These are phyloP conservation scores for Microdochium paspali DNA, from an alignment of 2,329 filamentous ascomycete genomes.

Conservation along the genomic window DNA sequence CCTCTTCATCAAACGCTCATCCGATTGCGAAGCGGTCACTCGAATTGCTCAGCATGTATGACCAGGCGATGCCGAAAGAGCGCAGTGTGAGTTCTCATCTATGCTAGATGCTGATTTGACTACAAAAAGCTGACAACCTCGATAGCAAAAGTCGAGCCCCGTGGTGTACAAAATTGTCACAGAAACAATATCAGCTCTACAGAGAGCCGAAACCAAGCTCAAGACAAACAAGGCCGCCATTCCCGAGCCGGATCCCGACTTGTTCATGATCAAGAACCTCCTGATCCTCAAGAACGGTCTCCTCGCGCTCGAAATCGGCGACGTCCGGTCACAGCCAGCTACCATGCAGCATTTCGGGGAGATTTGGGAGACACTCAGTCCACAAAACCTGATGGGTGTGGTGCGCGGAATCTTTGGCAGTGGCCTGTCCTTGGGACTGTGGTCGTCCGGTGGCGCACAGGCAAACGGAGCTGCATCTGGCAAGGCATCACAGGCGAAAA, in stretches of 20 bases:
- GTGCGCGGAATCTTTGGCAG: constrained; percentile 49
- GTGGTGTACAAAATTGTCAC: constrained; percentile 68
- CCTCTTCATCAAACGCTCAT: constrained; percentile 47
- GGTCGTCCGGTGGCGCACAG: constrained; percentile 14
- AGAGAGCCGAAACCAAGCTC: constrained; percentile 65
- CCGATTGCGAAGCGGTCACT: constrained; percentile 48
- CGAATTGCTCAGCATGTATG: constrained; percentile 51
- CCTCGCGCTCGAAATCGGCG: constrained; percentile 86
- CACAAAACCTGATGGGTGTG: constrained; percentile 47
- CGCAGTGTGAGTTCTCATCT: constrained; percentile 38
- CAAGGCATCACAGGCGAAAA: constrained; percentile 6
- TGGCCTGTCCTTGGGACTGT: constrained; percentile 29
- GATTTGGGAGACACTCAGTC: constrained; percentile 55
- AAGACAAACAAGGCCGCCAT: constrained; percentile 44
- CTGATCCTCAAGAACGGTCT: constrained; percentile 94
- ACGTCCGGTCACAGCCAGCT: constrained; percentile 42
- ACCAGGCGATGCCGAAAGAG: constrained; percentile 55
- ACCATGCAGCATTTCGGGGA: constrained; percentile 53
- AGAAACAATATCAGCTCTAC: constrained; percentile 76
- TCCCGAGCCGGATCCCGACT: constrained; percentile 61
- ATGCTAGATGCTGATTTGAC: neutral
- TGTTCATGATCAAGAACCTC: constrained; percentile 92
- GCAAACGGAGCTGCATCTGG: constrained; percentile 7
- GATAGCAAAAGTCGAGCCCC: constrained; percentile 40
- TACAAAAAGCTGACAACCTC: constrained; percentile 2